Percentiles rank a stretch among this genome's conserved stretches.
Evolutionary conservation across 257 asterid genomes (phyloP).

Genomic region (Handroanthus guayacan): DNA sequence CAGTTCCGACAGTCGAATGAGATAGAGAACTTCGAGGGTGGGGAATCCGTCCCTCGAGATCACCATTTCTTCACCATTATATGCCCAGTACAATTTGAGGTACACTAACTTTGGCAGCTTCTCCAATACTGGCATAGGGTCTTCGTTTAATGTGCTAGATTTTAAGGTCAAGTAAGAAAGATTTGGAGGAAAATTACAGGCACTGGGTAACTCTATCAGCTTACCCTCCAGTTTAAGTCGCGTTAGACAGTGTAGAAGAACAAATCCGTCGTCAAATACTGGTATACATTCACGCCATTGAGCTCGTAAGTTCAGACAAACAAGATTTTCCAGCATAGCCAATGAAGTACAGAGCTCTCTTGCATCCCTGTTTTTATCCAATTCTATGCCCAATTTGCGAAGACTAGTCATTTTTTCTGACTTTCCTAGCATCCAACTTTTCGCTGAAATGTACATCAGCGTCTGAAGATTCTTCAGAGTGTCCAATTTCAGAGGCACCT

Average conservation of each 20-base stretch:
- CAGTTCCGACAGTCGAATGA: not conserved
- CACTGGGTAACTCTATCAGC: not conserved
- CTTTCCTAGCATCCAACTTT: not conserved
- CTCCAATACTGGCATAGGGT: slow-evolving; percentile 24
- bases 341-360: not conserved
- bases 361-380: not conserved
- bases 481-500: not conserved
- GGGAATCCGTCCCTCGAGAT: slow-evolving; percentile 17
- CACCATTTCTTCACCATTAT: not conserved
- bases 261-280: not conserved
- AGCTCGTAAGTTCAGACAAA: not conserved
- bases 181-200: slow-evolving; percentile 21
- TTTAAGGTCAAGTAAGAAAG: slow-evolving; percentile 20
- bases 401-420: not conserved
- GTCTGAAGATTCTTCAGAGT: slow-evolving; percentile 27
- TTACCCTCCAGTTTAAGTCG: slow-evolving; percentile 19
- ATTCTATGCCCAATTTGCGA: slow-evolving; percentile 4
- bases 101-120: slow-evolving; percentile 1
- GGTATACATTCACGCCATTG: not conserved
- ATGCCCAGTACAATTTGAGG: not conserved
- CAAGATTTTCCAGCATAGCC: slow-evolving; percentile 12
- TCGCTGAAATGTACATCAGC: slow-evolving; percentile 20
- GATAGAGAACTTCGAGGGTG: slow-evolving; percentile 17
- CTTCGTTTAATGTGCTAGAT: not conserved
- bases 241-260: not conserved